Conservation (phyloP, 2,329 filamentous ascomycete species). For the Clarireedia monteithiana region DNA sequence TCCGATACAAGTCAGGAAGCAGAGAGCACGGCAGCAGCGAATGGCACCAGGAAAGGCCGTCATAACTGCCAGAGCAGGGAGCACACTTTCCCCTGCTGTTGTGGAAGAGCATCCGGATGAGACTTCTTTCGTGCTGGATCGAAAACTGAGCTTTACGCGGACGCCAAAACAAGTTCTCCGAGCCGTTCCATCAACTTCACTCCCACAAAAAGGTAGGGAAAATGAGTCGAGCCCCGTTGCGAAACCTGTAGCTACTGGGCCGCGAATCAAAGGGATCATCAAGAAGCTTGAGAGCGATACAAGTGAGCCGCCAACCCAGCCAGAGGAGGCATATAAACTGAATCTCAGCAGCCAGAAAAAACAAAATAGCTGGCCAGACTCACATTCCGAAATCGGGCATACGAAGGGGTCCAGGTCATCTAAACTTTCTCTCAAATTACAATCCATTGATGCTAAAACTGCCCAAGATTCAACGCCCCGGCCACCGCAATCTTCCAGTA, state of each 20-base stretch:
- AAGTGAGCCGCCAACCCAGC: not conserved
- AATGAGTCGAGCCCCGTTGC: not conserved
- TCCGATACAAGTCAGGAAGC: conserved; percentile 20
- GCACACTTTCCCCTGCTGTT: conserved; percentile 4
- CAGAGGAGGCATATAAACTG: not conserved
- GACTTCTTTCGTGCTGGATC: not conserved
- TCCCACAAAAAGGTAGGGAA: not conserved
- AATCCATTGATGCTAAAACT: not conserved
- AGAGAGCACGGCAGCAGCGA: conserved; percentile 5
- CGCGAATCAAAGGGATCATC: not conserved
- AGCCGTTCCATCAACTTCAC: not conserved
- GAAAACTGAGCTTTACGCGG: not conserved
- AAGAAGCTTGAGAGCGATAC: not conserved
- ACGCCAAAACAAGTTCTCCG: not conserved
- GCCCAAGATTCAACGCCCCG: not conserved
- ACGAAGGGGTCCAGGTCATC: not conserved
- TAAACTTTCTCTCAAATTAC: not conserved
- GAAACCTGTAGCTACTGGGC: not conserved
- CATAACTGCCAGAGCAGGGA: conserved; percentile 1
- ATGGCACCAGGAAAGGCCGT: not conserved
- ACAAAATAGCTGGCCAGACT: not conserved
- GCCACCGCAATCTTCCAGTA: not conserved
- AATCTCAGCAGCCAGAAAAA: not conserved
- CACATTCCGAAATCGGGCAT: not conserved
- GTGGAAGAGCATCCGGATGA: conserved; percentile 7